Evolutionary conservation across 129 eudicot species (phyloP).

Genomic region (Oenanthe sinensis): DNA sequence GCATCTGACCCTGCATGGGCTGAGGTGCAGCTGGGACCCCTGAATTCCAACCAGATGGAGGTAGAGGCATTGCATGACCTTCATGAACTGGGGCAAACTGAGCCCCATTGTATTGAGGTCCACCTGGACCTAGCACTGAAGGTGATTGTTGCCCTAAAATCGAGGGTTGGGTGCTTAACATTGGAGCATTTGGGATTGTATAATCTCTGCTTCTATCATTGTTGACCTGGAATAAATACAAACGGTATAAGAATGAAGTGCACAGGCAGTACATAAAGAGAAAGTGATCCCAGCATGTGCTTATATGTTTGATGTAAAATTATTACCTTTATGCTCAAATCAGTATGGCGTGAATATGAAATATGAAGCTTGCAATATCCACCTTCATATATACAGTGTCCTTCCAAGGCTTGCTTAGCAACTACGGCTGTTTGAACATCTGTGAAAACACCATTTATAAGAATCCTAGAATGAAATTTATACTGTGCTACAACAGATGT

Average conservation of each 20-base stretch:
- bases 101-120: constrained; percentile 30
- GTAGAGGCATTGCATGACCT: constrained; percentile 37
- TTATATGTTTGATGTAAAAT: neutral
- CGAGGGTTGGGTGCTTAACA: constrained; percentile 57
- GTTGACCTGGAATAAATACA: constrained; percentile 45
- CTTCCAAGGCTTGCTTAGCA: constrained; percentile 92
- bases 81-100: constrained; percentile 60
- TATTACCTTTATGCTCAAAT: constrained; percentile 89
- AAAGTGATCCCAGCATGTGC: neutral
- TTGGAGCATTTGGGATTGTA: constrained; percentile 47
- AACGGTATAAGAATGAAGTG: neutral
- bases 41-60: constrained; percentile 61
- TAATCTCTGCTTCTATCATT: constrained; percentile 95
- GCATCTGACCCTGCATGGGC: constrained; percentile 46
- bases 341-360: constrained; percentile 95
- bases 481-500: neutral
- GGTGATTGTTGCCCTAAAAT: constrained; percentile 74
- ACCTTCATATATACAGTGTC: constrained; percentile 96
- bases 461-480: neutral
- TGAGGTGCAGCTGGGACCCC: constrained; percentile 34
- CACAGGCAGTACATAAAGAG: neutral
- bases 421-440: constrained; percentile 85
- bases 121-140: constrained; percentile 35
- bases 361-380: constrained; percentile 96
- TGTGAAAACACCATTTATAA: constrained; percentile 18